phyloP scores from a whole-genome alignment of 2,329 filamentous ascomycete genomes.

The Neonectria hederae region DNA sequence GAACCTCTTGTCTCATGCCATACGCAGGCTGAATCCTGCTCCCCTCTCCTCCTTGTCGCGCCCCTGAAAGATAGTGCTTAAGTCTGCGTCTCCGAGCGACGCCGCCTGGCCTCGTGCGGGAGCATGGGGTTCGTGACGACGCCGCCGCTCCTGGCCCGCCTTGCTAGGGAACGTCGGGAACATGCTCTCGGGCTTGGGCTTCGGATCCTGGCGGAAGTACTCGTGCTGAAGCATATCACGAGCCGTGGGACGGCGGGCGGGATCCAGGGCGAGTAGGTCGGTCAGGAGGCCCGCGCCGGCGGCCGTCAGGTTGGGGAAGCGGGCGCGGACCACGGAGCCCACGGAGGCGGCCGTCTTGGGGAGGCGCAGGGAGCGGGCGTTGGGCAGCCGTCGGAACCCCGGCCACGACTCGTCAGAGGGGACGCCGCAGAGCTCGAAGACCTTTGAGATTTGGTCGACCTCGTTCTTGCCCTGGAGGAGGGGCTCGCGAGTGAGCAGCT shows the following conservation, averaged over 20 bases:
- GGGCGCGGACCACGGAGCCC: slow-evolving; percentile 72
- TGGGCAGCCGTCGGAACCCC: slow-evolving; percentile 84
- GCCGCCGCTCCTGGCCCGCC: slow-evolving; percentile 86
- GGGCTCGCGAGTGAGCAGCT: slow-evolving; percentile 84
- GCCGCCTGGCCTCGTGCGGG: slow-evolving; percentile 78
- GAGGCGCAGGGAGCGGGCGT: slow-evolving; percentile 81
- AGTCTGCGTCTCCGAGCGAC: slow-evolving; percentile 66
- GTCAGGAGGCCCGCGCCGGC: slow-evolving; percentile 77
- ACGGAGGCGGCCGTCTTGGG: slow-evolving; percentile 57
- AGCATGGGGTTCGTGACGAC: slow-evolving; percentile 79
- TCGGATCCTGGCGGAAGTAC: slow-evolving; percentile 90
- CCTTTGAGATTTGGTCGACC: slow-evolving; percentile 86
- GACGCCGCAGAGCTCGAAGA: slow-evolving; percentile 89
- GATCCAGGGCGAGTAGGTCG: slow-evolving; percentile 78
- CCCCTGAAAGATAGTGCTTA: slow-evolving; percentile 76
- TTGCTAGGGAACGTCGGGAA: slow-evolving; percentile 98
- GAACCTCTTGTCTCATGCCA: slow-evolving; percentile 52
- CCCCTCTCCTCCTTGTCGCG: slow-evolving; percentile 72
- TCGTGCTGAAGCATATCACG: slow-evolving; percentile 78
- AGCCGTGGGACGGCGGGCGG: slow-evolving; percentile 74
- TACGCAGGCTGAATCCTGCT: slow-evolving; percentile 72
- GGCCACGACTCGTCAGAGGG: slow-evolving; percentile 88
- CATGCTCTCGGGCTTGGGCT: slow-evolving; percentile 88
- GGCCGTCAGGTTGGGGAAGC: slow-evolving; percentile 82
- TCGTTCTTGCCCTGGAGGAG: slow-evolving; percentile 91